Percentiles rank a stretch among this genome's conserved stretches.
Evolutionary conservation across 306 rosid species (phyloP).

Genomic region (Urtica urens): DNA sequence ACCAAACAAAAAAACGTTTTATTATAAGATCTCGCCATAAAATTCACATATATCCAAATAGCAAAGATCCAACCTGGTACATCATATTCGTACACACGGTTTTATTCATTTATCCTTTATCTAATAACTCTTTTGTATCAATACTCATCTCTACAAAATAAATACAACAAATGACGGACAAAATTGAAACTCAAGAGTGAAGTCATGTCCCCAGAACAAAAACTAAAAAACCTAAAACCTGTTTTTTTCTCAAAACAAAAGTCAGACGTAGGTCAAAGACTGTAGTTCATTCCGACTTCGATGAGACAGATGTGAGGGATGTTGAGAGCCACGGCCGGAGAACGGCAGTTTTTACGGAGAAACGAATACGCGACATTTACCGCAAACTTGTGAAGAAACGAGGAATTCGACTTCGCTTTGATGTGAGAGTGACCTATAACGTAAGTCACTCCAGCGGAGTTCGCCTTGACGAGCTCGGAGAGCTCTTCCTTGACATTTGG

Average conservation of each 20-base stretch:
- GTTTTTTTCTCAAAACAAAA: not conserved
- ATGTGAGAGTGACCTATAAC: conserved; percentile 67
- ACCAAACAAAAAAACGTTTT: not conserved
- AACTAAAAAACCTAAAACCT: not conserved
- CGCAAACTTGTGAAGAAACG: conserved; percentile 49
- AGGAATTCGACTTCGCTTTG: conserved; percentile 63
- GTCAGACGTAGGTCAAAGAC: not conserved
- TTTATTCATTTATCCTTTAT: too few species aligned
- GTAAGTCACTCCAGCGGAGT: conserved; percentile 70
- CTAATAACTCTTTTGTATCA: too few species aligned
- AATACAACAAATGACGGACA: too few species aligned
- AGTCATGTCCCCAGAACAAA: too few species aligned
- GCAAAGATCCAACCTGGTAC: too few species aligned
- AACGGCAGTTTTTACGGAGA: conserved; percentile 75
- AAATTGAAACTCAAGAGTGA: too few species aligned
- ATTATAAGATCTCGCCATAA: too few species aligned
- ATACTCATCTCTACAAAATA: too few species aligned
- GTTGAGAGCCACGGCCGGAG: conserved; percentile 67
- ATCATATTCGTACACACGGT: too few species aligned
- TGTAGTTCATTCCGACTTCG: conserved; percentile 77
- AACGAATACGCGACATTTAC: conserved; percentile 61
- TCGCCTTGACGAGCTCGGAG: conserved; percentile 73
- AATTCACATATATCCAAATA: too few species aligned
- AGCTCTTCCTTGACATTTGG: conserved; percentile 64
- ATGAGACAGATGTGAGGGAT: conserved; percentile 81